Conservation (phyloP, 306 rosid genomes). For the Begonia masoniana region DNA sequence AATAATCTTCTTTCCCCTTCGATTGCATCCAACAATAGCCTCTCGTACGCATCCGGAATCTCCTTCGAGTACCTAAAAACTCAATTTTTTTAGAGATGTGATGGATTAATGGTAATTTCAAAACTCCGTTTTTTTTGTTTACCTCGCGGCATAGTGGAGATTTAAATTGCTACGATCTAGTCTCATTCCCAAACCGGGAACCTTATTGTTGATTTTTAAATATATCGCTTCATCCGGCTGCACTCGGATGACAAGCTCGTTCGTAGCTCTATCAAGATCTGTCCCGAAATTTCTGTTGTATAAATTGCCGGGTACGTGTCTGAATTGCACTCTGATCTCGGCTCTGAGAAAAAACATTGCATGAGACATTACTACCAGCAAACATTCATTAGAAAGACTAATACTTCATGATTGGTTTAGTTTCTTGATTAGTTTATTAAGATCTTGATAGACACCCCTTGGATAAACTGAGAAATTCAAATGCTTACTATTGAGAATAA, state of each 20-base stretch:
- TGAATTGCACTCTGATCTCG: conserved; percentile 87
- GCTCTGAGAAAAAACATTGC: conserved; percentile 30
- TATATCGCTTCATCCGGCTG: conserved; percentile 92
- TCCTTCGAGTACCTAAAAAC: conserved; percentile 62
- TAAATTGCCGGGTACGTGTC: conserved; percentile 84
- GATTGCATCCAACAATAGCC: conserved; percentile 77
- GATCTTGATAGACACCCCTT: no score
- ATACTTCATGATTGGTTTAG: no score
- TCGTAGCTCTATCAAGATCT: conserved; percentile 64
- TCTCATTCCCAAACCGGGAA: conserved; percentile 82
- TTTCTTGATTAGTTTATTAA: no score
- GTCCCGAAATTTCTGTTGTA: conserved; percentile 64
- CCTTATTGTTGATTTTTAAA: conserved; percentile 80
- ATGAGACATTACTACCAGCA: background rate
- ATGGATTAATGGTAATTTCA: background rate
- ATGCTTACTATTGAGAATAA: no score
- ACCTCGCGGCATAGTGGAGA: conserved; percentile 92
- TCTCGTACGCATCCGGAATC: conserved; percentile 94
- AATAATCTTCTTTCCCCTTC: conserved; percentile 90
- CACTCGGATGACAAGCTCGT: conserved; percentile 83
- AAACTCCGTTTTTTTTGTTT: background rate
- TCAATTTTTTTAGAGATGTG: no score
- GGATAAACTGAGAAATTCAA: no score
- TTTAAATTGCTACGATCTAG: conserved; percentile 74
- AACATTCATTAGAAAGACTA: no score